Evolutionary conservation across 805 yeast genomes (phyloP), one percentile per base, ranked within the genome.

Genomic region (Schwanniomyces yamadae): DNA sequence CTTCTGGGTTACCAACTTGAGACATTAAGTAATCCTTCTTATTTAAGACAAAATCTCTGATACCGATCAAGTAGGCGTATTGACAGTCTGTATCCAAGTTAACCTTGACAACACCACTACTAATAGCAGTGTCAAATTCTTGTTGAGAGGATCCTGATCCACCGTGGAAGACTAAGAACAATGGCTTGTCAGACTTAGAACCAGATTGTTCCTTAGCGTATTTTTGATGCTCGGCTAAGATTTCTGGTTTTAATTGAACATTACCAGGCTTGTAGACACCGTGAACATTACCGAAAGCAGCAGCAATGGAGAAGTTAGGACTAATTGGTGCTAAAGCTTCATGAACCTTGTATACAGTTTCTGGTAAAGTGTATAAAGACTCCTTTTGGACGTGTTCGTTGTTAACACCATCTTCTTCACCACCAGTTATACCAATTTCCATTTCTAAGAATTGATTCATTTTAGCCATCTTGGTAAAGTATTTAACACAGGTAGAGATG

Each of bases 371-470:
- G 85, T 91, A 93, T 58, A 93, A 76, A 48, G 84, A 66, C 47
- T 85, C 89, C 73, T 84, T 84, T 63, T 80, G 79, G 51, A 87
- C 96, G 67, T 80, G 77, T 72, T 91, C 95, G 81, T 93, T 93
- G 84, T 93, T 93, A 61, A 93, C 99, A 82, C 99, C 99, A 66
- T 93, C 99, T 76, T 93, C 99, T 78, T 93, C 99, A 83, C 99
- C 99, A 75, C 99, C 99, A 67, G 99, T 93, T 82, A 93, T 93
- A 82, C 99, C 99, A 66, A 93, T 93, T 79, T 93, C 99, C 99
- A 93, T 93, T 80, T 93, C 99, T 66, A 93, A 81, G 93, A 93
- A 93, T 77, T 91, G 98, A 74, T 80, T 77, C 80, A 91, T 77
- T 75, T 85, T 88, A 67, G 95, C 73, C 82, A 87, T 88, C 74